Conservation (phyloP, 2,329 filamentous ascomycete species). For the Colletotrichum zoysiae region DNA sequence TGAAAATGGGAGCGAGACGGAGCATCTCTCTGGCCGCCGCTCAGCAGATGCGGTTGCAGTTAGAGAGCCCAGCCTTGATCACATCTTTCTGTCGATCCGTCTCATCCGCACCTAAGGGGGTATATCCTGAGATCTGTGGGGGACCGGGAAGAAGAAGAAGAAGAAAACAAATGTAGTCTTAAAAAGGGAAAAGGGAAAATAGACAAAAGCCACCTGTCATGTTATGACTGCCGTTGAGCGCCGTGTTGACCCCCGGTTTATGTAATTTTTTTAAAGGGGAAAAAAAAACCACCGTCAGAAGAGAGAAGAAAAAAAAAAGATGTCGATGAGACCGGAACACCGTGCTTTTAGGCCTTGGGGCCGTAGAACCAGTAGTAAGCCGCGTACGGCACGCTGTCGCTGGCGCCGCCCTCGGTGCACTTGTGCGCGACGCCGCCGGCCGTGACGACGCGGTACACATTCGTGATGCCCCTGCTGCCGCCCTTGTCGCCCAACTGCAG, state of each 20-base stretch:
- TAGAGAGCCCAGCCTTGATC: neutral
- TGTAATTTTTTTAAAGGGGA: neutral
- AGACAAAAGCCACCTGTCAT: neutral
- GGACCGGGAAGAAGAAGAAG: neutral
- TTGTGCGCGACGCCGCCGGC: slow-evolving; percentile 62
- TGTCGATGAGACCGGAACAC: neutral
- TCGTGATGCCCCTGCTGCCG: slow-evolving; percentile 52
- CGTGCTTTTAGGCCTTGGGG: slow-evolving; percentile 40
- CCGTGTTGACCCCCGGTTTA: neutral
- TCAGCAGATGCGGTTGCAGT: neutral
- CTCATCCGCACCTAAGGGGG: slow-evolving; percentile 21
- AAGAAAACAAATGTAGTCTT: too few relatives aligned
- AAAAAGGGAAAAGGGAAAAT: neutral
- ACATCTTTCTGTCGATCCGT: neutral
- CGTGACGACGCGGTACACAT: slow-evolving; percentile 68
- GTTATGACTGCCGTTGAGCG: neutral
- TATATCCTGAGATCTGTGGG: slow-evolving; percentile 35
- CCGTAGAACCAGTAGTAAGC: slow-evolving; percentile 71
- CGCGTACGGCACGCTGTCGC: slow-evolving; percentile 66
- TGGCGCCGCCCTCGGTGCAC: slow-evolving; percentile 56
- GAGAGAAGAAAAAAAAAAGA: neutral
- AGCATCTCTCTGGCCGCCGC: neutral
- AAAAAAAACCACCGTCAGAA: neutral
- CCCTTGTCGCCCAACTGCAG: slow-evolving; percentile 61
- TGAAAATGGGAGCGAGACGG: neutral